Evolutionary conservation across 2,329 filamentous ascomycete species (phyloP), one percentile per base, ranked within the genome.

Genomic region (Pyrenophora teres): DNA sequence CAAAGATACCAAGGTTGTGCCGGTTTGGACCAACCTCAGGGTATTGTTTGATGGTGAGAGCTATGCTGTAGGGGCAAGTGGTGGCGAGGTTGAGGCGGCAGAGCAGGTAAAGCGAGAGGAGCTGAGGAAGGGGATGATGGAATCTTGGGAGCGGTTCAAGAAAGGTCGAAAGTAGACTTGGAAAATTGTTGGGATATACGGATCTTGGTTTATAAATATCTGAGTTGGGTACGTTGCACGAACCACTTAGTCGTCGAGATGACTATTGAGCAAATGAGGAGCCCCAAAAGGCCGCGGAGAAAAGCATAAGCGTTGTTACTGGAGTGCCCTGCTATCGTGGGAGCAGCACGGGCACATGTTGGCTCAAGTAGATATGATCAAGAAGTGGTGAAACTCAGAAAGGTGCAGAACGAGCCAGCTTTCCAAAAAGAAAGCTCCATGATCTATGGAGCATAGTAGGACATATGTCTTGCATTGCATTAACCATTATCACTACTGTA

Each of bases 11-110:
- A 64, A 57, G 15, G 12, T 16, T 1, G 37, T 71, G 18, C 69
- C 67, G 3, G 3, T 15, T 9, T 70, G 63, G 63, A 60, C 67
- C 25, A 21, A 61, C 15, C 41, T 71, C 1, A 52, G 57, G 5
- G 59, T 69, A 3, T 43, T 70, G 10, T 68, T 71, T 35, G 38
- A 51, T 3, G 63, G 62, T 9, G 65, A 70, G 12, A 35, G 36
- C 4, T 69, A 65, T 35, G 46, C 33, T 3, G 31, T 52, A 32
- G 3, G 10, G 13, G 10, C 45, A 1, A 12, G 39, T 13, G 15
- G 42, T 13, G 5, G 3, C 2, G 37, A 38, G 4, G 12, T 13
- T 0, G 9, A 16, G 9, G 32, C 7, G 6, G 35, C 5, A 15
- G 50, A 57, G 19, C 42, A 40, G 7, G 15, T 16, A 6, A 56